phyloP scores from a whole-genome alignment of 345 rosid species.

The Murraya koenigii region DNA sequence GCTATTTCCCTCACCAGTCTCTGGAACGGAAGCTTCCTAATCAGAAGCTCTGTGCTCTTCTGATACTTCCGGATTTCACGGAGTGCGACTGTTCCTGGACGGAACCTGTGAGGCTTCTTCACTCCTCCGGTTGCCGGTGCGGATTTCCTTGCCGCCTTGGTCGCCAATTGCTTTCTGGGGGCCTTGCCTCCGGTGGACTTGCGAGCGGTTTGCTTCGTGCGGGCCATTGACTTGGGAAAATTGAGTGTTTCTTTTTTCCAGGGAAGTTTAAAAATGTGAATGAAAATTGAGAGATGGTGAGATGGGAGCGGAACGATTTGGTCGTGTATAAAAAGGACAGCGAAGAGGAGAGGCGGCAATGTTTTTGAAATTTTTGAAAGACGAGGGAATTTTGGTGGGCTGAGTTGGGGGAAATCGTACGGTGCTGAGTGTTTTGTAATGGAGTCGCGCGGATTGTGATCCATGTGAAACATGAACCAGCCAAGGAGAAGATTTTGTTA shows the following conservation, averaged over 20 bases:
- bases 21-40: constrained; percentile 57
- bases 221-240: constrained; percentile 34
- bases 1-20: constrained; percentile 57
- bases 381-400: neutral
- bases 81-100: constrained; percentile 52
- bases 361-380: neutral
- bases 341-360: neutral
- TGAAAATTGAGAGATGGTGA: neutral
- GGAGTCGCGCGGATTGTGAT: neutral
- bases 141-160: constrained; percentile 49
- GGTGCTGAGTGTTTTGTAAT: neutral
- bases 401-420: neutral
- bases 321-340: neutral
- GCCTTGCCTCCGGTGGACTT: constrained; percentile 62
- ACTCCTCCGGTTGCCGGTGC: constrained; percentile 67
- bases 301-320: neutral
- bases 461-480: neutral
- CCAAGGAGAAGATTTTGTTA: neutral
- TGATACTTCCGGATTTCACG: constrained; percentile 57
- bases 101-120: constrained; percentile 57
- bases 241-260: neutral
- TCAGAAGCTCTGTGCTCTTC: constrained; percentile 51
- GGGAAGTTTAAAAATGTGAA: too few relatives aligned
- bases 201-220: constrained; percentile 56
- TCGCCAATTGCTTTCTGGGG: constrained; percentile 53